Evolutionary conservation across 495 filamentous ascomycete genomes (phyloP).

Genomic region (Xylaria scruposa): DNA sequence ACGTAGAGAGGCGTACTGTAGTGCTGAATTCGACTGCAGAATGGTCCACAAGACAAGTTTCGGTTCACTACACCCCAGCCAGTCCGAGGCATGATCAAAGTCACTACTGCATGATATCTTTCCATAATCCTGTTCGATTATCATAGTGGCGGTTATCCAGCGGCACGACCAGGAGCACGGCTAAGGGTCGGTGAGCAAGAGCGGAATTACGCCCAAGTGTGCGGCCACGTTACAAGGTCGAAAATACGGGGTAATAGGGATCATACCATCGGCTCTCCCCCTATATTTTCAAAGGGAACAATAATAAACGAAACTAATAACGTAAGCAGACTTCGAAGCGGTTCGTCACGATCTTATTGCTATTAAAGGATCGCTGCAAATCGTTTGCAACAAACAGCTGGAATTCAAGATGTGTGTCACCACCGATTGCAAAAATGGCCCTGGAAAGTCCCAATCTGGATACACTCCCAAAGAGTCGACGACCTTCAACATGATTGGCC

Average conservation of each 20-base stretch:
- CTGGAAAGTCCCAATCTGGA: slow-evolving; percentile 31
- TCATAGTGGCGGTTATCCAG: slow-evolving; percentile 14
- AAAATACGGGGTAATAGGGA: not conserved
- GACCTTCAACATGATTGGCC: slow-evolving; percentile 23
- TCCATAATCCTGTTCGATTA: not conserved
- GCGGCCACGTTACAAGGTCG: not conserved
- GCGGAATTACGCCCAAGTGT: not conserved
- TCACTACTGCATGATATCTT: slow-evolving; percentile 17
- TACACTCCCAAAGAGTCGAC: slow-evolving; percentile 32
- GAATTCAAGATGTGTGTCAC: not conserved
- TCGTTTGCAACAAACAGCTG: slow-evolving; percentile 1
- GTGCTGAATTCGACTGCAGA: slow-evolving; percentile 15
- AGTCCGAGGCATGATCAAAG: slow-evolving; percentile 6
- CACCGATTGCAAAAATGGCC: slow-evolving; percentile 6
- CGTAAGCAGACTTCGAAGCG: not conserved
- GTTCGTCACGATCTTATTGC: not conserved
- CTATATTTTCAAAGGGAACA: not conserved
- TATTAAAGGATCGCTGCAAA: not conserved
- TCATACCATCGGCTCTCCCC: not conserved
- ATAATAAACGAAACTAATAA: not conserved
- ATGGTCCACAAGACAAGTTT: slow-evolving; percentile 25
- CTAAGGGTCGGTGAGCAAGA: slow-evolving; percentile 13
- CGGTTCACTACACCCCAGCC: slow-evolving; percentile 3
- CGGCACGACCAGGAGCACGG: not conserved
- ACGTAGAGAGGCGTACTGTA: not conserved